Evolutionary conservation across 352 stramenopile genomes (phyloP), one percentile per base, ranked within the genome.

Genomic region (Blastocystis hominis): DNA sequence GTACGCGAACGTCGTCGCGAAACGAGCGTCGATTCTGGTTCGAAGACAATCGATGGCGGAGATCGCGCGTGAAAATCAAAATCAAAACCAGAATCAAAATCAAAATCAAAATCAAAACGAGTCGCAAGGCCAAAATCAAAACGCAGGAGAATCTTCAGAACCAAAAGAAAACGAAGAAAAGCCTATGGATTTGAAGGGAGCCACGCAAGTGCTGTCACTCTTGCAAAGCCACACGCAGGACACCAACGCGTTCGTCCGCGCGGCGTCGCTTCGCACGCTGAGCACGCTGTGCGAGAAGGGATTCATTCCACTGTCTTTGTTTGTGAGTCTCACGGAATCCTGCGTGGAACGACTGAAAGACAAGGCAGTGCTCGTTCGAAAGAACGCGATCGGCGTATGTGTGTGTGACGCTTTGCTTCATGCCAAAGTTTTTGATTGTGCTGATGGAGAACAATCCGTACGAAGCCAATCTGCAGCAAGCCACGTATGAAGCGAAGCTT

Each of bases 391-490:
- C 88, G 34, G 40, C 38, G 72, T 84, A 55, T 17, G 34, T 50
- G 15, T 36, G 61, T 1, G 15, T 2, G n/a, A 24, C 55, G 38
- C 7, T 6, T 24, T 89, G n/a, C 76, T 46, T 36, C 17, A 72
- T 68, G 77, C 50, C 24, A 30, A 30, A 84, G 68, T 70, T 98
- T 44, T 89, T 98, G 3, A 96, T 92, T n/a, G 87, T 92, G 20
- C 68, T 97, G 47, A 88, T 98, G 3, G 93, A 97, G 89, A 95
- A 94, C 79, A 98, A 98, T 88, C 95, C 95, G 9, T 98, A 95
- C 88, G 94, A 95, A 91, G 93, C 93, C 17, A 93, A 94, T 61
- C 89, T 98, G 7, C 91, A 97, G 59, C 90, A 90, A 44, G 64
- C 72, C 4, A 24, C 59, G 5, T 70, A 79, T 72, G 9, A 89